phyloP scores from a whole-genome alignment of 1,284 basidiomycete genomes.

The Ganoderma leucocontextum region DNA sequence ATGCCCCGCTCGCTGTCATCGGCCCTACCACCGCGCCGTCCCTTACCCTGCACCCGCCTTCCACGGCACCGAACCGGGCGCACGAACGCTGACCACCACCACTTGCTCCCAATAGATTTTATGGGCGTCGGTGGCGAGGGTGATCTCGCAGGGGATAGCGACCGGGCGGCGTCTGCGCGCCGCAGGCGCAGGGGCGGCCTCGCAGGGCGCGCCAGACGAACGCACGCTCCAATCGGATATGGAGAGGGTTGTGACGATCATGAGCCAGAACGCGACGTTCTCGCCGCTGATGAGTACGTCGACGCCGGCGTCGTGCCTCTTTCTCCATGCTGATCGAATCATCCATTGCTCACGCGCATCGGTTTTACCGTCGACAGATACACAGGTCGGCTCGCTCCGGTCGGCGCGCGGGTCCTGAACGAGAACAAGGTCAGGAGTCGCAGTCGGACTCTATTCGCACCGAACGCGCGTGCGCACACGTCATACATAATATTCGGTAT shows the following conservation, averaged over 20 bases:
- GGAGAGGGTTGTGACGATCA: slow-evolving; percentile 16
- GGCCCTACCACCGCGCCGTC: background rate
- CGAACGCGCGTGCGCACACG: background rate
- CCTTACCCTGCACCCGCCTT: background rate
- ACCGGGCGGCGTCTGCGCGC: slow-evolving; percentile 27
- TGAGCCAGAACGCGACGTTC: slow-evolving; percentile 25
- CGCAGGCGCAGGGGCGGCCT: slow-evolving; percentile 11
- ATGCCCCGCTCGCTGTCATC: background rate
- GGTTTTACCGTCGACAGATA: slow-evolving; percentile 20
- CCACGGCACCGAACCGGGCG: too few species aligned
- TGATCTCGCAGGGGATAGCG: slow-evolving; percentile 23
- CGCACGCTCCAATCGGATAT: slow-evolving; percentile 22
- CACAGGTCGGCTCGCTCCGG: slow-evolving; percentile 22
- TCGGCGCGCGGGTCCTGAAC: slow-evolving; percentile 8
- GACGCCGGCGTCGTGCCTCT: background rate
- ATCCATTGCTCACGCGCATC: slow-evolving; percentile 21
- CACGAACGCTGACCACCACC: slow-evolving; percentile 8
- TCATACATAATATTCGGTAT: background rate
- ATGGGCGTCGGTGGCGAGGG: slow-evolving; percentile 29
- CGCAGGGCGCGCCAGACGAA: slow-evolving; percentile 28
- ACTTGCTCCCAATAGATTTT: slow-evolving; percentile 20
- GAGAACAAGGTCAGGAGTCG: slow-evolving; percentile 1
- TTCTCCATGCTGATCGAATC: slow-evolving; percentile 20
- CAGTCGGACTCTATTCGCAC: background rate
- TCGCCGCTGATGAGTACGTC: slow-evolving; percentile 32